These are phyloP conservation scores for Sphenostylis stenocarpa DNA, from an alignment of 306 rosid genomes.

Conservation along the genomic window DNA sequence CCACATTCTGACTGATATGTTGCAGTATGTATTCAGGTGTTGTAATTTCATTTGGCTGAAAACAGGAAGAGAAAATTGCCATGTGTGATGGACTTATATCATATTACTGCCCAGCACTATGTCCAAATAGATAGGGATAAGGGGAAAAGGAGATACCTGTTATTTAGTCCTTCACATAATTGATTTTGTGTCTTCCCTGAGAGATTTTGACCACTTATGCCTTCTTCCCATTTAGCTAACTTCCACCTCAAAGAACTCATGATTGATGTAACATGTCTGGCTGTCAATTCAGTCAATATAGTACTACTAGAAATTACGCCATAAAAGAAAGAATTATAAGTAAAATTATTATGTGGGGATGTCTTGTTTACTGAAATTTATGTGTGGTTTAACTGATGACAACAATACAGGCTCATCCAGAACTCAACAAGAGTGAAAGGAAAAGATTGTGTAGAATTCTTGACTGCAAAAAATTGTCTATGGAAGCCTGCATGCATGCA, in stretches of 20 bases:
- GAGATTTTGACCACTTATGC: slow-evolving; percentile 27
- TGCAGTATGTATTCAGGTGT: slow-evolving; percentile 28
- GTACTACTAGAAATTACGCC: slow-evolving; percentile 27
- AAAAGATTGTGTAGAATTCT: slow-evolving; percentile 84
- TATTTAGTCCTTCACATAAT: slow-evolving; percentile 39
- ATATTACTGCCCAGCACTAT: not conserved
- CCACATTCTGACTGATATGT: slow-evolving; percentile 31
- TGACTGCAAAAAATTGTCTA: slow-evolving; percentile 90
- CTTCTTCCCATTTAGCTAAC: slow-evolving; percentile 6
- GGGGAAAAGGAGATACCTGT: slow-evolving; percentile 26
- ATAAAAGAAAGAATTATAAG: slow-evolving; percentile 3
- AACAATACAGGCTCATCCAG: slow-evolving; percentile 80
- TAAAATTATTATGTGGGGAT: not conserved
- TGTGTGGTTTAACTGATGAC: slow-evolving; percentile 20
- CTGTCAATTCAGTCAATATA: slow-evolving; percentile 28
- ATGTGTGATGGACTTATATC: slow-evolving; percentile 28
- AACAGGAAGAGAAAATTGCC: slow-evolving; percentile 6
- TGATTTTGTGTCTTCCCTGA: slow-evolving; percentile 33
- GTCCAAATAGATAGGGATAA: slow-evolving; percentile 32
- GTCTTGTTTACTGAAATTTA: slow-evolving; percentile 17
- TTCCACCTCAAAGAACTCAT: slow-evolving; percentile 28
- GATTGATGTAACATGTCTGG: slow-evolving; percentile 42
- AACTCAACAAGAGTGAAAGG: slow-evolving; percentile 89
- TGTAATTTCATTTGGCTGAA: slow-evolving; percentile 36
- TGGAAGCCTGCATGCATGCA: slow-evolving; percentile 99